Percentiles rank a stretch among this genome's conserved stretches.
phyloP scores from a whole-genome alignment of 2,329 filamentous ascomycete species.

The Colletotrichum aenigma region DNA sequence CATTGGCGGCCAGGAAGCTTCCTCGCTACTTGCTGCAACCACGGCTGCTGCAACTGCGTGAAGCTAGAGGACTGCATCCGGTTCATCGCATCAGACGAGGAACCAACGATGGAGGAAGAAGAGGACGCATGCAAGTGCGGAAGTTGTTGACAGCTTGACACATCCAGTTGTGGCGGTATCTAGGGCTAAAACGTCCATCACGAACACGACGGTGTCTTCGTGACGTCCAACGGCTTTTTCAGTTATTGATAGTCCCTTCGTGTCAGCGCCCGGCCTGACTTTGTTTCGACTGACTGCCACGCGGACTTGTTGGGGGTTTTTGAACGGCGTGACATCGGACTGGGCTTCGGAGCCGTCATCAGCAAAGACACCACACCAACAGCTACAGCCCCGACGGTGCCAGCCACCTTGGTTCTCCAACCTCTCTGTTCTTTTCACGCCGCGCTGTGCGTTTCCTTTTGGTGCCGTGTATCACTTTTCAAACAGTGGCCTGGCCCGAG shows the following conservation, averaged over 20 bases:
- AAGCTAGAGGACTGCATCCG: not conserved
- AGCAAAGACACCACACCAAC: not conserved
- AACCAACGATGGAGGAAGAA: not conserved
- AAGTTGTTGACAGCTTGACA: slow-evolving; percentile 1
- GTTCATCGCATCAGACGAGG: not conserved
- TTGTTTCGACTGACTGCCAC: not conserved
- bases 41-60: not conserved
- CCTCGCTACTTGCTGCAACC: not conserved
- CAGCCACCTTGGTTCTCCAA: slow-evolving; percentile 1
- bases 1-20: not conserved
- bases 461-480: not conserved
- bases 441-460: not conserved
- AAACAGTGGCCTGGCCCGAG: not conserved
- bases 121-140: not conserved
- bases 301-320: not conserved
- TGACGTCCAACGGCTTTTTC: not conserved
- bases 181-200: not conserved
- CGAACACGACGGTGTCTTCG: not conserved
- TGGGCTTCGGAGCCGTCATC: slow-evolving; percentile 1
- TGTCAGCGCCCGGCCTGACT: not conserved
- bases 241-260: not conserved
- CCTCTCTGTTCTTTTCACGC: not conserved
- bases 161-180: not conserved
- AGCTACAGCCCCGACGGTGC: not conserved
- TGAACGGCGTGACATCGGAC: not conserved